A percentile compares a stretch with the other conserved stretches of the same genome.
Conservation (phyloP, 2,329 filamentous ascomycete species). For the Huntiella bhutanensis region DNA sequence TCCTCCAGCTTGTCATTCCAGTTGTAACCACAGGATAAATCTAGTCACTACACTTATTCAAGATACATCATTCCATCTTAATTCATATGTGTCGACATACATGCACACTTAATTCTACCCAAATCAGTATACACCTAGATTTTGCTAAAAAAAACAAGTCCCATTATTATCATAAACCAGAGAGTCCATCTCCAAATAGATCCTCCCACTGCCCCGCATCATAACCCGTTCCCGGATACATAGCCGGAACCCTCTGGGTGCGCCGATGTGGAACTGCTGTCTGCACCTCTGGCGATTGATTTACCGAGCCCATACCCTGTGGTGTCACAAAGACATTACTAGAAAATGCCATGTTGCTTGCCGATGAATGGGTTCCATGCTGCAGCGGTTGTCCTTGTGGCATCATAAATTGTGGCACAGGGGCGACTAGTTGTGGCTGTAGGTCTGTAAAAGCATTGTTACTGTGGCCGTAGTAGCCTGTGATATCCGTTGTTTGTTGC, state of each 20-base stretch:
- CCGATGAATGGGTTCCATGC: background rate
- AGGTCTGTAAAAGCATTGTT: conserved; percentile 35
- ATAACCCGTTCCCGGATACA: conserved; percentile 29
- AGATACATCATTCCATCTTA: background rate
- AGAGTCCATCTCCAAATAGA: conserved; percentile 27
- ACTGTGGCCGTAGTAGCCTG: conserved; percentile 16
- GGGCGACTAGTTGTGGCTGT: conserved; percentile 54
- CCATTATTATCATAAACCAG: conserved; percentile 22
- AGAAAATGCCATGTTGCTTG: background rate
- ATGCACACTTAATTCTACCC: background rate
- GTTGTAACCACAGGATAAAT: too few species aligned
- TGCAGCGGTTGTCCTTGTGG: conserved; percentile 17
- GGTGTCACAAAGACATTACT: conserved; percentile 3
- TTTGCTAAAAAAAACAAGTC: background rate
- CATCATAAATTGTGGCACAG: conserved; percentile 48
- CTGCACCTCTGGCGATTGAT: background rate
- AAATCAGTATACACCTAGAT: background rate
- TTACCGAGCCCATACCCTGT: background rate
- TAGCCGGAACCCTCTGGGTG: conserved; percentile 17
- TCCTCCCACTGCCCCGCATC: conserved; percentile 24
- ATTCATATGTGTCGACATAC: background rate
- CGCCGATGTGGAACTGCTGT: background rate
- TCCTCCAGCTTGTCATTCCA: too few species aligned
- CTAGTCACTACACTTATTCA: too few species aligned
- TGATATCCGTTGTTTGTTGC: conserved; percentile 21